A percentile compares a stretch with the other conserved stretches of the same genome.
These are phyloP conservation scores for Trichoderma parareesei DNA, from an alignment of 495 filamentous ascomycete genomes.

Conservation along the genomic window DNA sequence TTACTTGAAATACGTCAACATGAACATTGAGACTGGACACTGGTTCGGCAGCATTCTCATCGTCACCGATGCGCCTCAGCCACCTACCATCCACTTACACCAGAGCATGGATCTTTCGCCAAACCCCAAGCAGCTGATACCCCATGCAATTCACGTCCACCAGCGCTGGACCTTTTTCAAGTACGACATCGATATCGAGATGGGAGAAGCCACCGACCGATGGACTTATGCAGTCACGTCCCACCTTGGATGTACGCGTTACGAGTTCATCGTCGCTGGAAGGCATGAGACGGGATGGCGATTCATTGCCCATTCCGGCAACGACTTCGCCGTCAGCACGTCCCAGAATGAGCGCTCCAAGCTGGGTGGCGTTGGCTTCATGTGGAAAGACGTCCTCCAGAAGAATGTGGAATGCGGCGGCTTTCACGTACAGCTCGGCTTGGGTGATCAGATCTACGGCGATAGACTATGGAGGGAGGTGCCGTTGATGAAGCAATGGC, in stretches of 20 bases:
- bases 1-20: slow-evolving; percentile 91
- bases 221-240: slow-evolving; percentile 99
- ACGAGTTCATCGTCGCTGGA: slow-evolving; percentile 95
- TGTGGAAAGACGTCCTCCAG: slow-evolving; percentile 99
- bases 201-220: slow-evolving; percentile 79
- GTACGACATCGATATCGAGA: slow-evolving; percentile 85
- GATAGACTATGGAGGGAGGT: slow-evolving; percentile 96
- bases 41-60: slow-evolving; percentile 75
- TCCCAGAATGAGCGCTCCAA: slow-evolving; percentile 74
- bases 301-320: slow-evolving; percentile 92
- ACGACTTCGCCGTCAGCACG: slow-evolving; percentile 85
- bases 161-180: slow-evolving; percentile 93
- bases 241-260: slow-evolving; percentile 89
- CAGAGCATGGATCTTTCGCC: slow-evolving; percentile 84
- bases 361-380: slow-evolving; percentile 80
- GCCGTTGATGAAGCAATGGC: slow-evolving; percentile 86
- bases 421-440: slow-evolving; percentile 85
- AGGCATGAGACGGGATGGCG: slow-evolving; percentile 87
- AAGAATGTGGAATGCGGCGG: slow-evolving; percentile 94
- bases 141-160: slow-evolving; percentile 76
- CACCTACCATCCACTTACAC: slow-evolving; percentile 94
- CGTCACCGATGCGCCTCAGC: slow-evolving; percentile 84
- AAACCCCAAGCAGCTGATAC: slow-evolving; percentile 82
- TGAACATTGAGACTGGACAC: slow-evolving; percentile 85
- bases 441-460: slow-evolving; percentile 93